Percentiles rank a stretch among this genome's conserved stretches.
Conservation (phyloP, 23 red algal genomes). For the Pyropia haitanensis region DNA sequence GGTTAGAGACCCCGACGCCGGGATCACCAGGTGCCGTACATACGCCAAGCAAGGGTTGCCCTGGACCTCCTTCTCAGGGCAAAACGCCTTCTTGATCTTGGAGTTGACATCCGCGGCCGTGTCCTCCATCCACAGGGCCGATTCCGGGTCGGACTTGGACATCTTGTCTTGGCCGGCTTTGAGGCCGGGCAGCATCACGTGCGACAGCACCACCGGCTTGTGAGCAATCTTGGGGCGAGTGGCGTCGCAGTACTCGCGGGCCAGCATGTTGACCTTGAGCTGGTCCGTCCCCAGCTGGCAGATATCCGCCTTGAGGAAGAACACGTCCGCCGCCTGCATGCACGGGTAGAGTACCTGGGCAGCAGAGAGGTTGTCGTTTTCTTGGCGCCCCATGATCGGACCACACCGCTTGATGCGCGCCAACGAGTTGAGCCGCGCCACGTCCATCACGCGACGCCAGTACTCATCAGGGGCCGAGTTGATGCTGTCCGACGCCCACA, state of each 20-base stretch:
- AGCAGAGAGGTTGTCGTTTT: slow-evolving; percentile 87
- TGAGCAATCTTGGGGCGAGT: slow-evolving; percentile 74
- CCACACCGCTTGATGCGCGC: slow-evolving; percentile 84
- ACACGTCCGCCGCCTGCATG: slow-evolving; percentile 99
- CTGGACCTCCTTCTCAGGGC: slow-evolving; percentile 53
- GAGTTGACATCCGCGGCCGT: slow-evolving; percentile 77
- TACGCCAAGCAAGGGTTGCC: slow-evolving; percentile 94
- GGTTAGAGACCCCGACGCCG: slow-evolving; percentile 23
- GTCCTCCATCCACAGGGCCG: slow-evolving; percentile 98
- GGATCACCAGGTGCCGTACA: slow-evolving; percentile 75
- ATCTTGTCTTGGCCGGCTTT: slow-evolving; percentile 99
- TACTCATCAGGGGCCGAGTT: slow-evolving; percentile 83
- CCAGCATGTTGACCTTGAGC: slow-evolving; percentile 97
- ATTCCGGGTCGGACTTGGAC: slow-evolving; percentile 93
- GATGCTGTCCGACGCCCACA: slow-evolving; percentile 98
- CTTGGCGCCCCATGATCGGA: slow-evolving; percentile 93
- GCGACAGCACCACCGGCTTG: slow-evolving; percentile 96
- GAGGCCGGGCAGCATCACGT: slow-evolving; percentile 95
- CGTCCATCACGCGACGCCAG: slow-evolving; percentile 93
- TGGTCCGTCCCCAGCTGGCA: slow-evolving; percentile 99
- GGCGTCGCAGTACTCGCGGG: slow-evolving; percentile 94
- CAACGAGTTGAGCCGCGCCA: slow-evolving; percentile 73
- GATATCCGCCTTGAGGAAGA: slow-evolving; percentile 95
- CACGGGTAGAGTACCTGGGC: slow-evolving; percentile 99
- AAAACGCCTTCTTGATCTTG: slow-evolving; percentile 97